Percentiles rank a stretch among this genome's conserved stretches.
Conservation (phyloP, 169 alveolate species). For the Plasmodium sp. region DNA sequence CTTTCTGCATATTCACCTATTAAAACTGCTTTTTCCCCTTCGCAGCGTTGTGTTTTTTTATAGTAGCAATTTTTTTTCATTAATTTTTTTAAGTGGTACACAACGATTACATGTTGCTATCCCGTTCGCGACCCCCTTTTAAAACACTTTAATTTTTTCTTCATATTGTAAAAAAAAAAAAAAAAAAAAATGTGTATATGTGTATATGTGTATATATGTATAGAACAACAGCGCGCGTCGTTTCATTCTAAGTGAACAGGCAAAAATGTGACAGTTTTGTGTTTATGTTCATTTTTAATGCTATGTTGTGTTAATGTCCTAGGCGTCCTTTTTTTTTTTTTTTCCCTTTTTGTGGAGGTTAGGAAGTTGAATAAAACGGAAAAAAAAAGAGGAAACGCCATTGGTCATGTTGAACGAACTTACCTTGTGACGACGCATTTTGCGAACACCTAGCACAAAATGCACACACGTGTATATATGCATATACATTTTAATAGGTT, state of each 20-base stretch:
- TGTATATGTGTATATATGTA: not conserved
- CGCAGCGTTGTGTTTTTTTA: not conserved
- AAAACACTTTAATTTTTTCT: slow-evolving; percentile 25
- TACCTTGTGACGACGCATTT: not conserved
- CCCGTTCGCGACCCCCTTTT: not conserved
- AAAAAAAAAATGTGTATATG: not conserved
- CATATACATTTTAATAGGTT: not conserved
- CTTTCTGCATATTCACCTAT: not conserved
- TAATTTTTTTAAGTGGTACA: slow-evolving; percentile 8
- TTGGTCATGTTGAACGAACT: not conserved
- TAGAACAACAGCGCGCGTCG: not conserved
- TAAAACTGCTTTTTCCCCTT: not conserved
- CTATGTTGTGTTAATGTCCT: not conserved
- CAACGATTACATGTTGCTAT: not conserved
- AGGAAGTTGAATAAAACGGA: not conserved
- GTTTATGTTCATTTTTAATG: not conserved
- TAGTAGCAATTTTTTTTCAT: slow-evolving; percentile 8
- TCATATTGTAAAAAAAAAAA: not conserved
- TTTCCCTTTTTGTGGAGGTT: not conserved
- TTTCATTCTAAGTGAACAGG: not conserved
- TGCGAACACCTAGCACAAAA: not conserved
- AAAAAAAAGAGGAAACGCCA: not conserved
- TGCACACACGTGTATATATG: not conserved
- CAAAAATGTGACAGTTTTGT: not conserved
- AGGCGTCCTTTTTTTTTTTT: not conserved